Evolutionary conservation across 192 early-diverging fungal species (phyloP).

Genomic region (Martensiomyces pterosporus): DNA sequence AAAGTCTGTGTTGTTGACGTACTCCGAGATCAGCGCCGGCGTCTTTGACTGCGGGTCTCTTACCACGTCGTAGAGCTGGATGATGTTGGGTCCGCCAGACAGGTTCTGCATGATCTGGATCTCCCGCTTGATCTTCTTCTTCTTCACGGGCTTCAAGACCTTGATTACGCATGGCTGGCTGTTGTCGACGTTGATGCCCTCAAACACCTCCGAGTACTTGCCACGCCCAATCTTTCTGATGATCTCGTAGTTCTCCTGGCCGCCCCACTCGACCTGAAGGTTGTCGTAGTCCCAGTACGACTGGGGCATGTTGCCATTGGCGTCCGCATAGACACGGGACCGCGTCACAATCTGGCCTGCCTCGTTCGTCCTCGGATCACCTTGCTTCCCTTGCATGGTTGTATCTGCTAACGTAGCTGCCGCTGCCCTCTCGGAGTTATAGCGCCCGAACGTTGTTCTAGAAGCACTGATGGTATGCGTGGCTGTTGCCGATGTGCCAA

Average conservation of each 20-base stretch:
- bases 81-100: constrained; percentile 89
- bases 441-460: no score
- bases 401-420: no score
- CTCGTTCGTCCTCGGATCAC: constrained; percentile 23
- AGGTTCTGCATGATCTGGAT: constrained; percentile 99
- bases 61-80: constrained; percentile 90
- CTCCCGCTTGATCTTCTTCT: constrained; percentile 99
- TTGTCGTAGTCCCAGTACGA: constrained; percentile 99
- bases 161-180: constrained; percentile 93
- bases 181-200: constrained; percentile 91
- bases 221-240: constrained; percentile 96
- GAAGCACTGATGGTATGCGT: no score
- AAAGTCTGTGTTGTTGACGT: constrained; percentile 97
- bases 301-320: constrained; percentile 72
- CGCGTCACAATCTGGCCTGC: constrained; percentile 45
- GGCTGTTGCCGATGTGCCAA: no score
- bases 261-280: constrained; percentile 84
- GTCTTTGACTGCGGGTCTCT: constrained; percentile 96
- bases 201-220: constrained; percentile 99
- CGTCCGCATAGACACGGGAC: constrained; percentile 88
- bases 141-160: constrained; percentile 99
- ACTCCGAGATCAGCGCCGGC: constrained; percentile 94
- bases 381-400: constrained; percentile 32
- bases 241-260: constrained; percentile 97
- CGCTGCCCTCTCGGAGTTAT: no score